Evolutionary conservation across 495 filamentous ascomycete species (phyloP).

Genomic region (Xylaria flabelliformis): DNA sequence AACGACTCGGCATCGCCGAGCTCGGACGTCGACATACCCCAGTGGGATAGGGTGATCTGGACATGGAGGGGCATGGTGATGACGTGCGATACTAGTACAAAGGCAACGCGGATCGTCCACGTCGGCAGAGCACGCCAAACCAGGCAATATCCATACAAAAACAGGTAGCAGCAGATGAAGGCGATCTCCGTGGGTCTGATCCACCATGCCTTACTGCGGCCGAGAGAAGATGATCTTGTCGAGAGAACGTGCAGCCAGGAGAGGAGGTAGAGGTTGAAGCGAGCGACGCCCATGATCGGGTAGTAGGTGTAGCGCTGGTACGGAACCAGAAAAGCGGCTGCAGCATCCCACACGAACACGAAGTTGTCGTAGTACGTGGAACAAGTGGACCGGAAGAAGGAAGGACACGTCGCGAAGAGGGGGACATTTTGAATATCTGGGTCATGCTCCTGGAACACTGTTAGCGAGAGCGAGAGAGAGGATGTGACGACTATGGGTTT

Average conservation of each 20-base stretch:
- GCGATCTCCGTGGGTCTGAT: conserved; percentile 53
- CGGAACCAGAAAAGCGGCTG: conserved; percentile 48
- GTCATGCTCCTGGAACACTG: conserved; percentile 50
- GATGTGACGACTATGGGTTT: background rate
- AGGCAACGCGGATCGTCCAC: conserved; percentile 51
- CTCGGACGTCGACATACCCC: conserved; percentile 56
- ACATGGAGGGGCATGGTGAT: conserved; percentile 58
- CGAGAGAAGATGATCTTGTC: conserved; percentile 40
- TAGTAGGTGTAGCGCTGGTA: conserved; percentile 58
- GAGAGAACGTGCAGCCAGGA: conserved; percentile 54
- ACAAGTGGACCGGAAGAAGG: conserved; percentile 51
- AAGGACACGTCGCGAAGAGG: conserved; percentile 55
- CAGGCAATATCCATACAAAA: conserved; percentile 53
- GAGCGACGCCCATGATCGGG: conserved; percentile 58
- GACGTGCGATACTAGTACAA: conserved; percentile 55
- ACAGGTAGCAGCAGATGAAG: conserved; percentile 53
- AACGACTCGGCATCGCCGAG: conserved; percentile 56
- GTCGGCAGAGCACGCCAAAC: conserved; percentile 51
- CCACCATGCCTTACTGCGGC: conserved; percentile 51
- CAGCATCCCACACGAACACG: conserved; percentile 50
- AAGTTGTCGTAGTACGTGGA: conserved; percentile 56
- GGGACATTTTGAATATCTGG: conserved; percentile 60
- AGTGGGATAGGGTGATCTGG: conserved; percentile 61
- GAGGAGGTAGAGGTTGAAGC: conserved; percentile 58
- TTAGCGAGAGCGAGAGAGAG: background rate